Evolutionary conservation across 1,284 basidiomycete species (phyloP).

Genomic region (Marasmius fiardii): DNA sequence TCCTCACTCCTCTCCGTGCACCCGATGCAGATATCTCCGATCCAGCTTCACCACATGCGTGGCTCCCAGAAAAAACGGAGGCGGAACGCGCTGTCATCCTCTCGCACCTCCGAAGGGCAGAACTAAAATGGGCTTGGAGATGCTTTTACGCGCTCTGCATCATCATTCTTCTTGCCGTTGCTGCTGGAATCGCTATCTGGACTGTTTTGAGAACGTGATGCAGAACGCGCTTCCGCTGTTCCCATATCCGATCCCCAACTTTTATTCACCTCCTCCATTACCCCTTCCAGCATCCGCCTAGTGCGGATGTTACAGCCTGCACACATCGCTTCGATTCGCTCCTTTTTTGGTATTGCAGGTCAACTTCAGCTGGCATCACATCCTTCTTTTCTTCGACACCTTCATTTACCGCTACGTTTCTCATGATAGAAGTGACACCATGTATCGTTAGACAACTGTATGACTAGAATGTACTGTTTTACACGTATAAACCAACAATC

Average conservation of each 20-base stretch:
- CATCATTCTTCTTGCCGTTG: constrained; percentile 22
- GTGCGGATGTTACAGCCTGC: neutral
- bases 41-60: constrained; percentile 16
- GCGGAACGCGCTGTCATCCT: constrained; percentile 28
- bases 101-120: constrained; percentile 26
- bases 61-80: constrained; percentile 35
- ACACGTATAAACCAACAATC: neutral
- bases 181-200: constrained; percentile 21
- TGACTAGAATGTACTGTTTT: neutral
- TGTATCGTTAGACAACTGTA: neutral
- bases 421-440: neutral
- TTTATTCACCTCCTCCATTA: neutral
- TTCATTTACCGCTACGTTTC: neutral
- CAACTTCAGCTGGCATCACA: neutral
- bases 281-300: neutral
- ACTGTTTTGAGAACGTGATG: constrained; percentile 6
- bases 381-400: neutral
- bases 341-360: neutral
- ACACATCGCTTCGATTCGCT: neutral
- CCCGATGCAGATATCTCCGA: constrained; percentile 14
- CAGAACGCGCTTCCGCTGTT: neutral
- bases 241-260: neutral
- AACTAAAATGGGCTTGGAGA: constrained; percentile 33
- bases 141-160: constrained; percentile 31
- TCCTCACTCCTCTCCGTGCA: constrained; percentile 26